Evolutionary conservation across 306 rosid genomes (phyloP), one percentile per base, ranked within the genome.

Genomic region (Begonia fuchsioides): DNA sequence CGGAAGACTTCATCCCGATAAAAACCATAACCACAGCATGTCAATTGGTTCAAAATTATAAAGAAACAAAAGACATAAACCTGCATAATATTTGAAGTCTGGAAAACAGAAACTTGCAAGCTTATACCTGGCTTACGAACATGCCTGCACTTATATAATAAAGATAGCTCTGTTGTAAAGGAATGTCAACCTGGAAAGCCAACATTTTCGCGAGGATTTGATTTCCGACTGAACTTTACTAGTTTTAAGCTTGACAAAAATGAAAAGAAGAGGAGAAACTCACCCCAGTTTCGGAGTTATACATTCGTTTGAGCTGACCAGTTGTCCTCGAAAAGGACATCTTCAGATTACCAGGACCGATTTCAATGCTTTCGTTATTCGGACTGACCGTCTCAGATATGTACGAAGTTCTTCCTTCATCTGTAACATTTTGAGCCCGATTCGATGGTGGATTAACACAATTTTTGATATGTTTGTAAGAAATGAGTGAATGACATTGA

Each of bases 321-420:
- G 96, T 72, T 54, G 80, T 52, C 17, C 55, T 62, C 40, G 93
- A 88, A 56, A 83, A 83, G 5, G 88, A 72, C 86, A 88, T 43
- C 72, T 88, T 88, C 20, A 88, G 60, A 55, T 83, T 55, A 58
- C 96, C 96, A 0, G 83, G 83, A 47, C 96, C 96, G 17, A 81
- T 41, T 55, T 68, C 80, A 59, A 76, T 43, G 55, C 69, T 68
- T 2, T 59, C 76, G n/a, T 72, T 56, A 38, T 54, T 58, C 45
- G 51, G 57, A 53, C 16, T 56, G 43, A 19, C 54, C 49, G 3
- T 38, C 20, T 12, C 39, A 1, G 92, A 55, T 32, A 61, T 9
- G 47, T 35, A 12, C 38, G 54, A 61, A 13, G 35, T 53, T 65
- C 76, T 51, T 13, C 64, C 54, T 15, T 57, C 57, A 52, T 51